These are phyloP conservation scores for Schizonepeta tenuifolia DNA, from an alignment of 257 asterid genomes.

Conservation along the genomic window DNA sequence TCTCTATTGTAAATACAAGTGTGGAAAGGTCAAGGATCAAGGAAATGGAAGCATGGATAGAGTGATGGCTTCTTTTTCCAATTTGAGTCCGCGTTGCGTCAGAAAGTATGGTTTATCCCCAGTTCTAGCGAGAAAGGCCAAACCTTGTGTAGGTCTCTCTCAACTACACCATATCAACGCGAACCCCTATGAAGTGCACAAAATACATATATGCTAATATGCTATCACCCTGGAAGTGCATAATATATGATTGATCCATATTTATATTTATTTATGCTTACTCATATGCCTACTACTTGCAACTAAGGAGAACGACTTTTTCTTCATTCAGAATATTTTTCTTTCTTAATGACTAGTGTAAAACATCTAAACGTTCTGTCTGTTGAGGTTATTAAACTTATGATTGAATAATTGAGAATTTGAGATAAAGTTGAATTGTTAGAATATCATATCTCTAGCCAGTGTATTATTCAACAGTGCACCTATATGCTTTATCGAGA, in stretches of 20 bases:
- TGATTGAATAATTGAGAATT: background rate
- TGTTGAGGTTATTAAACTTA: constrained; percentile 1
- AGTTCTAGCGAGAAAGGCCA: constrained; percentile 84
- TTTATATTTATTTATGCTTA: background rate
- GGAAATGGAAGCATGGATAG: constrained; percentile 98
- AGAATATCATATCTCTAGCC: background rate
- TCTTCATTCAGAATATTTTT: background rate
- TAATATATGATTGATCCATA: background rate
- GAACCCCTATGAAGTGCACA: background rate
- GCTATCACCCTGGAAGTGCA: too few relatives aligned
- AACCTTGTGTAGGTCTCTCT: constrained; percentile 80
- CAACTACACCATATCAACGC: constrained; percentile 23
- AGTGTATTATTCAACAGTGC: background rate
- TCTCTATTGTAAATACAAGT: constrained; percentile 53
- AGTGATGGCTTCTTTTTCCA: constrained; percentile 92
- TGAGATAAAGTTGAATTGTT: background rate
- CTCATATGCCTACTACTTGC: background rate
- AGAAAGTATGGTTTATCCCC: constrained; percentile 87
- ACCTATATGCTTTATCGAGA: background rate
- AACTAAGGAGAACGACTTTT: background rate
- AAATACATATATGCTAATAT: too few relatives aligned
- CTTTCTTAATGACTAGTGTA: background rate
- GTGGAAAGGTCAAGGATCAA: constrained; percentile 99
- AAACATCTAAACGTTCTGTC: background rate
- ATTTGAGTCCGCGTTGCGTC: constrained; percentile 73